Evolutionary conservation across 257 asterid species (phyloP).

Genomic region (Solanum arcanum): DNA sequence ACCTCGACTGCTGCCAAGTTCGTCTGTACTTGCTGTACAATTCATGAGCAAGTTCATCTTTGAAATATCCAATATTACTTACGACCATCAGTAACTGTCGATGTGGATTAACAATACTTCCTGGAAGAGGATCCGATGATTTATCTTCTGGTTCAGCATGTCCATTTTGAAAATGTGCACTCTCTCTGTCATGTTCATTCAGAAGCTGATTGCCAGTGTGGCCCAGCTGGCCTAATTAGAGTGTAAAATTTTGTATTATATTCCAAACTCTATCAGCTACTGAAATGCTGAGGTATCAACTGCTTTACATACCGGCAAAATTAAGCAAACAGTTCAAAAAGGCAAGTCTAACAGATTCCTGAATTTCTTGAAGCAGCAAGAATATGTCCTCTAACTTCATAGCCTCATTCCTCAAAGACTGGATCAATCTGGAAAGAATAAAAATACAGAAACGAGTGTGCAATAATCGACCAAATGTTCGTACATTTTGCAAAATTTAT

Average conservation of each 20-base stretch:
- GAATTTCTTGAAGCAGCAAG: constrained; percentile 79
- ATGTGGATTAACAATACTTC: constrained; percentile 70
- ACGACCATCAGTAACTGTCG: constrained; percentile 83
- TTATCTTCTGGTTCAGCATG: constrained; percentile 41
- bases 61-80: constrained; percentile 94
- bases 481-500: background rate
- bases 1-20: constrained; percentile 81
- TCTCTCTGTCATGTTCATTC: constrained; percentile 38
- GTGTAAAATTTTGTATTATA: constrained; percentile 1
- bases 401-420: constrained; percentile 64
- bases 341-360: constrained; percentile 84
- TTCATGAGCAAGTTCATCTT: constrained; percentile 83
- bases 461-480: background rate
- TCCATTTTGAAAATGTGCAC: constrained; percentile 51
- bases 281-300: background rate
- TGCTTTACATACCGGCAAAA: constrained; percentile 63
- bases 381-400: constrained; percentile 65
- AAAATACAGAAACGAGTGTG: background rate
- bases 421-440: constrained; percentile 60
- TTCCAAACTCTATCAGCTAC: background rate
- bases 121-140: constrained; percentile 64
- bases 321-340: constrained; percentile 76
- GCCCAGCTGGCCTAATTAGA: constrained; percentile 69
- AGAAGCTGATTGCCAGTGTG: constrained; percentile 57
- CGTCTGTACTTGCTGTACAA: constrained; percentile 53